These are phyloP conservation scores for Aspergillus fischeri DNA, from an alignment of 2,329 filamentous ascomycete species.

Conservation along the genomic window DNA sequence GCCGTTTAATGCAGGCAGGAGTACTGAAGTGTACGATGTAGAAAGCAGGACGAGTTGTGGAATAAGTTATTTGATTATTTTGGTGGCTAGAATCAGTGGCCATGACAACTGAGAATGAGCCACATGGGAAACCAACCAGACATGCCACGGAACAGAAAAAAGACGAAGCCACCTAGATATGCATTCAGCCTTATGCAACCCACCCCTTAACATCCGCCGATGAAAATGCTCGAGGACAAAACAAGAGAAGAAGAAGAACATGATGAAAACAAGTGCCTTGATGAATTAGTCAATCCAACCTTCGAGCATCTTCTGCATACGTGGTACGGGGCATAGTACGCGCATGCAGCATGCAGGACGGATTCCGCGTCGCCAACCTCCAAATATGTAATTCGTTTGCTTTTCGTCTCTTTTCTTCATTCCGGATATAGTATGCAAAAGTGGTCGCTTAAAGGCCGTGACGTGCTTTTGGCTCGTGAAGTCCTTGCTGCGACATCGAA, in stretches of 20 bases:
- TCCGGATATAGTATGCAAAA: slow-evolving; percentile 1
- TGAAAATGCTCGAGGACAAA: background rate
- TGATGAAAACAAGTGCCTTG: background rate
- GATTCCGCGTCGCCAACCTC: background rate
- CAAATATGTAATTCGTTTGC: background rate
- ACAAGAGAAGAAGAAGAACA: background rate
- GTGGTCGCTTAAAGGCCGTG: slow-evolving; percentile 6
- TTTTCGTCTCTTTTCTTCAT: background rate
- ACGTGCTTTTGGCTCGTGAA: slow-evolving; percentile 8
- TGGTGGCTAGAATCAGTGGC: background rate
- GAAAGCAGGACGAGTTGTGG: background rate
- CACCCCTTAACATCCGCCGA: slow-evolving; percentile 5
- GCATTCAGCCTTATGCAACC: slow-evolving; percentile 4
- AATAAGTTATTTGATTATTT: background rate
- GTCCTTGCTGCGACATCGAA: slow-evolving; percentile 4
- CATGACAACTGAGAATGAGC: background rate
- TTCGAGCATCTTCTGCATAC: background rate
- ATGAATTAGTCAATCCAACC: background rate
- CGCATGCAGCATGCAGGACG: background rate
- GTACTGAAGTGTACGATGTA: background rate
- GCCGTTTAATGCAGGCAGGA: background rate
- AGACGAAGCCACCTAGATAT: background rate
- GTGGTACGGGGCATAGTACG: too few relatives aligned
- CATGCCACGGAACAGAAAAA: background rate
- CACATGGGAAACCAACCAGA: slow-evolving; percentile 4